Conservation (phyloP, 2,329 filamentous ascomycete genomes). For the Endocalyx cinctus region DNA sequence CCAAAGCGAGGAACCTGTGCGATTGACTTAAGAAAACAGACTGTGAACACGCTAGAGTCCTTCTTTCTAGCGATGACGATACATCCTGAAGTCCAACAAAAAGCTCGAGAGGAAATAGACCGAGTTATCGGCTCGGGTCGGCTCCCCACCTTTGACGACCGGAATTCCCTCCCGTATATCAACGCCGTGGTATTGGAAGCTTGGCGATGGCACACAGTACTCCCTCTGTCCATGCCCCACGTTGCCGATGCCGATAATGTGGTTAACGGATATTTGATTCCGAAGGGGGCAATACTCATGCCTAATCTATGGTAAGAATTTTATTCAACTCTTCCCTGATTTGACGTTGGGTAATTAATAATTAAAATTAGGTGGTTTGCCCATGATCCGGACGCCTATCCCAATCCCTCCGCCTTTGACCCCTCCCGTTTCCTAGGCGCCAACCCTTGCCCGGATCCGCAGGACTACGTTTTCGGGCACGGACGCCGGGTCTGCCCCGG, state of each 20-base stretch:
- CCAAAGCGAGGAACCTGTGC: background rate
- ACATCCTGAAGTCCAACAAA: conserved; percentile 39
- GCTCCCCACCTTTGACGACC: conserved; percentile 19
- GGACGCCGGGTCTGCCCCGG: background rate
- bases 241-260: conserved; percentile 21
- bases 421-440: background rate
- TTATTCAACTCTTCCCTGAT: background rate
- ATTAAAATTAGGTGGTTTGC: background rate
- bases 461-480: background rate
- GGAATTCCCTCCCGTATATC: conserved; percentile 20
- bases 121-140: conserved; percentile 23
- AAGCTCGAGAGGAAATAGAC: conserved; percentile 29
- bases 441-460: background rate
- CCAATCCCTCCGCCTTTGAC: background rate
- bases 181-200: conserved; percentile 20
- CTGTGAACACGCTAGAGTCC: conserved; percentile 31
- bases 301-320: conserved; percentile 3
- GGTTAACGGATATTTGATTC: conserved; percentile 11
- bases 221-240: conserved; percentile 29
- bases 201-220: conserved; percentile 20
- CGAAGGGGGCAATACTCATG: conserved; percentile 8
- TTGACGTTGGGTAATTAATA: background rate
- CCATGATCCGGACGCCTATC: background rate
- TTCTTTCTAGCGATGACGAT: conserved; percentile 46
- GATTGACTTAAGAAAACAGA: conserved; percentile 25